Percentiles rank a stretch among this genome's conserved stretches.
Conservation (phyloP, 306 rosid genomes). For the Quercus glauca region DNA sequence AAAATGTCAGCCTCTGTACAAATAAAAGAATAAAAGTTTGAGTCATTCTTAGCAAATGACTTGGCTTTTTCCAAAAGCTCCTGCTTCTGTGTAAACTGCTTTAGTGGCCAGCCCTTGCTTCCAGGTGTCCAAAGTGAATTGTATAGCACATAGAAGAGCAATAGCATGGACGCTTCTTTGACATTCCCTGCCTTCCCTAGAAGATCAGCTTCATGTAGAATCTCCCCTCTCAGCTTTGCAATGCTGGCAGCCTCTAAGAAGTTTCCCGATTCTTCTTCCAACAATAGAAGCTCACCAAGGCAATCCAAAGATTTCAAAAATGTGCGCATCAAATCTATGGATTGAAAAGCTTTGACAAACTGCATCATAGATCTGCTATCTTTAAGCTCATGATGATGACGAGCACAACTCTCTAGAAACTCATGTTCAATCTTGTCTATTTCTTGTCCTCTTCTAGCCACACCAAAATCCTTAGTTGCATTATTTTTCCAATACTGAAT, state of each 20-base stretch:
- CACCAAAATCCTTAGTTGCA: constrained; percentile 21
- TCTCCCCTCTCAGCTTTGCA: constrained; percentile 55
- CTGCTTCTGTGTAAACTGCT: constrained; percentile 39
- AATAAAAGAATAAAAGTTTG: constrained; percentile 34
- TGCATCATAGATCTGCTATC: constrained; percentile 65
- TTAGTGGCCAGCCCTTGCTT: constrained; percentile 68
- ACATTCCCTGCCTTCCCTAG: constrained; percentile 54
- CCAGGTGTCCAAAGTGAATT: constrained; percentile 69
- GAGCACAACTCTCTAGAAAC: constrained; percentile 63
- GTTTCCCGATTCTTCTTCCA: constrained; percentile 73
- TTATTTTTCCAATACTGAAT: constrained; percentile 60
- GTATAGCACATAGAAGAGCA: constrained; percentile 44
- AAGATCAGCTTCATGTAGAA: constrained; percentile 38
- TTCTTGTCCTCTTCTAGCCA: constrained; percentile 15
- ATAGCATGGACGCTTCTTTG: constrained; percentile 41
- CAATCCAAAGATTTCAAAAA: constrained; percentile 46
- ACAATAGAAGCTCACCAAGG: constrained; percentile 52
- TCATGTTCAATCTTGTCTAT: constrained; percentile 43
- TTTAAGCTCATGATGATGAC: constrained; percentile 36
- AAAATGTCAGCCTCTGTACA: constrained; percentile 48
- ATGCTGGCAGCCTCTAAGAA: constrained; percentile 53
- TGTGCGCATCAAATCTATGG: constrained; percentile 45
- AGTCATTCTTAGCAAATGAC: constrained; percentile 40
- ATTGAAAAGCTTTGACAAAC: constrained; percentile 61
- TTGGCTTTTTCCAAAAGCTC: constrained; percentile 49